Percentiles rank a stretch among this genome's conserved stretches.
Conservation (phyloP, 495 filamentous ascomycete genomes). For the Hypoxylon rickii region DNA sequence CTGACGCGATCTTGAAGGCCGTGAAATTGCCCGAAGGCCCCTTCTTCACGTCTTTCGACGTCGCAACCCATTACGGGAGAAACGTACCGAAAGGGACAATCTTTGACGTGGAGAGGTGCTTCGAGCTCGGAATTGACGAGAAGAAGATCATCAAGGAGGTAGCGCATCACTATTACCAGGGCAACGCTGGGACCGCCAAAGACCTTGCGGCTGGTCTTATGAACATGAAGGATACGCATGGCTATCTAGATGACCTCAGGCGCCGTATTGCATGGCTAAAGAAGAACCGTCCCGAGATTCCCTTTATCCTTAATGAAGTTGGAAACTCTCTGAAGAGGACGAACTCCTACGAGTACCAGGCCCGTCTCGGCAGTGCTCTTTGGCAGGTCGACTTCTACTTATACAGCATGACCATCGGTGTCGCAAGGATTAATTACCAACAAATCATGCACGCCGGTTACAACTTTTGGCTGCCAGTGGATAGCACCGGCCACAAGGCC, state of each 20-base stretch:
- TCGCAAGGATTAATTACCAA: slow-evolving; percentile 39
- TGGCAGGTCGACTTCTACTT: slow-evolving; percentile 41
- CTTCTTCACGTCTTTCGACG: slow-evolving; percentile 38
- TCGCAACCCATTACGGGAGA: slow-evolving; percentile 24
- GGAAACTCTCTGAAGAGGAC: slow-evolving; percentile 35
- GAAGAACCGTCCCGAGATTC: slow-evolving; percentile 23
- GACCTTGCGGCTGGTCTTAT: slow-evolving; percentile 31
- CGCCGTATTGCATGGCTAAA: slow-evolving; percentile 30
- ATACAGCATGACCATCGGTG: slow-evolving; percentile 31
- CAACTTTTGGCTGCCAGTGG: slow-evolving; percentile 36
- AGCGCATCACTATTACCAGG: slow-evolving; percentile 38
- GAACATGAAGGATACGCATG: slow-evolving; percentile 28
- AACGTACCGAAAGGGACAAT: slow-evolving; percentile 14
- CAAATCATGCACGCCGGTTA: slow-evolving; percentile 42
- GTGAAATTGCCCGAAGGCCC: slow-evolving; percentile 25
- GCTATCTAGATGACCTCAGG: slow-evolving; percentile 30
- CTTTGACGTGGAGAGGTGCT: slow-evolving; percentile 34
- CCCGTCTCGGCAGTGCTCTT: slow-evolving; percentile 33
- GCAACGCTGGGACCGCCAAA: slow-evolving; percentile 23
- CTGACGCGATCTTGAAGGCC: slow-evolving; percentile 19
- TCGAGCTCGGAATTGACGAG: slow-evolving; percentile 35
- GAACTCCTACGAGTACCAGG: slow-evolving; percentile 34
- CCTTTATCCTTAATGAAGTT: slow-evolving; percentile 38
- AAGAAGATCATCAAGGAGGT: slow-evolving; percentile 33
- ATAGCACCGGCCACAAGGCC: slow-evolving; percentile 26